phyloP scores from a whole-genome alignment of 305 asterid genomes.

The Solanum hybrid region DNA sequence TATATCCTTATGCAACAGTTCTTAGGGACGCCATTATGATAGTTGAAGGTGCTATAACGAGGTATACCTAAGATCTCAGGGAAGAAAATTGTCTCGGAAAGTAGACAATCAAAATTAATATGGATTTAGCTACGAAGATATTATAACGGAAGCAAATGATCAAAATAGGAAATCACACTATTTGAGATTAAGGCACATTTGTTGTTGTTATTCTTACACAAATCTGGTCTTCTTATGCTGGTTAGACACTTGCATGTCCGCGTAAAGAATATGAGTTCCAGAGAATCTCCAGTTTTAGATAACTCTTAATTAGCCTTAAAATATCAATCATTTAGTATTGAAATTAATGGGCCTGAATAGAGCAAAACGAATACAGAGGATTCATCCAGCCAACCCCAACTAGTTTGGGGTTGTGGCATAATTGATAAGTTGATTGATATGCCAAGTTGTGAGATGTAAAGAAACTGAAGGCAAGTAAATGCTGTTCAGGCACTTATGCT shows the following conservation, averaged over 20 bases:
- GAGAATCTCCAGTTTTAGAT: not conserved
- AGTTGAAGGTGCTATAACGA: not conserved
- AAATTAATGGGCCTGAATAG: not conserved
- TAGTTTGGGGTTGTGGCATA: not conserved
- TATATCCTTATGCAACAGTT: not conserved
- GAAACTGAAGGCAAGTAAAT: not conserved
- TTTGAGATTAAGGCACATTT: not conserved
- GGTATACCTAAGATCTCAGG: not conserved
- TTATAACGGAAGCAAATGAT: not conserved
- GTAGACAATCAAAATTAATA: not conserved
- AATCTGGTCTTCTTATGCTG: not conserved
- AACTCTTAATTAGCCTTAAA: not conserved
- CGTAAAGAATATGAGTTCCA: not conserved
- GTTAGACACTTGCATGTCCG: not conserved
- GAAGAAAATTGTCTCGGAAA: not conserved
- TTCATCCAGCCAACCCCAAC: not conserved
- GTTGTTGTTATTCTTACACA: not conserved
- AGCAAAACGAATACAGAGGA: not conserved
- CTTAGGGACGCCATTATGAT: not conserved
- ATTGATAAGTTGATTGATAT: not conserved
- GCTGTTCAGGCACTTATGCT: not conserved
- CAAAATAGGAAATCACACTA: not conserved
- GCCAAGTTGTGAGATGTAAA: not conserved
- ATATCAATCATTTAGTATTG: not conserved
- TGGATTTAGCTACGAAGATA: not conserved